Evolutionary conservation across 495 filamentous ascomycete genomes (phyloP).

Genomic region (Hyaloscypha hepaticicola): DNA sequence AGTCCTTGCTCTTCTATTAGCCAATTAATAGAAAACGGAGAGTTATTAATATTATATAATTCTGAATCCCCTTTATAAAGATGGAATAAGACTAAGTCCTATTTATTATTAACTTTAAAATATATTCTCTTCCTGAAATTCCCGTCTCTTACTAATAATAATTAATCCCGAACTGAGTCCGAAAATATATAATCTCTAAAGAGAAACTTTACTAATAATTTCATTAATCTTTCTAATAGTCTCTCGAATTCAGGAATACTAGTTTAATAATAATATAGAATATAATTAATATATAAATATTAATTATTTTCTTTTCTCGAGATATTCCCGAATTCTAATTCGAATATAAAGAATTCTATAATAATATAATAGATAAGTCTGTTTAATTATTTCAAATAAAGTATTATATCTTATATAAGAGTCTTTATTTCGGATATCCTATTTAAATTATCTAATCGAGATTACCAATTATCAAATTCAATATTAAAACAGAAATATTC

Average conservation of each 20-base stretch:
- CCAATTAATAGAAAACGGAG: constrained; percentile 19
- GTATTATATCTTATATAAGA: background rate
- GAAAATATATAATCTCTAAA: constrained; percentile 5
- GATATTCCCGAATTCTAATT: constrained; percentile 9
- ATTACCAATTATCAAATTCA: constrained; percentile 19
- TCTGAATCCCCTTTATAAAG: constrained; percentile 14
- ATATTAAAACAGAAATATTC: constrained; percentile 34
- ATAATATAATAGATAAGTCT: constrained; percentile 14
- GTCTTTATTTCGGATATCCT: constrained; percentile 21
- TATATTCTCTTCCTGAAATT: constrained; percentile 20
- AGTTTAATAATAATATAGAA: constrained; percentile 11
- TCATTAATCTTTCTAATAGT: constrained; percentile 8
- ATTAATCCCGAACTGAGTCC: constrained; percentile 9
- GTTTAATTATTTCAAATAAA: constrained; percentile 14
- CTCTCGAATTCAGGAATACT: constrained; percentile 9
- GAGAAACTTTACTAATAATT: constrained; percentile 19
- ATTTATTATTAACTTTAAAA: constrained; percentile 14
- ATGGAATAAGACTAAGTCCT: constrained; percentile 4
- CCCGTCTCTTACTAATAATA: constrained; percentile 7
- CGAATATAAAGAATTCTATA: constrained; percentile 21
- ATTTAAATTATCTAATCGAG: constrained; percentile 30
- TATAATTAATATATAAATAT: constrained; percentile 16
- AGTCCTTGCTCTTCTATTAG: constrained; percentile 7
- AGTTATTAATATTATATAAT: constrained; percentile 18
- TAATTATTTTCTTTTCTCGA: constrained; percentile 12